These are phyloP conservation scores for Geranium rotundifolium DNA, from an alignment of 345 rosid species.

Conservation along the genomic window DNA sequence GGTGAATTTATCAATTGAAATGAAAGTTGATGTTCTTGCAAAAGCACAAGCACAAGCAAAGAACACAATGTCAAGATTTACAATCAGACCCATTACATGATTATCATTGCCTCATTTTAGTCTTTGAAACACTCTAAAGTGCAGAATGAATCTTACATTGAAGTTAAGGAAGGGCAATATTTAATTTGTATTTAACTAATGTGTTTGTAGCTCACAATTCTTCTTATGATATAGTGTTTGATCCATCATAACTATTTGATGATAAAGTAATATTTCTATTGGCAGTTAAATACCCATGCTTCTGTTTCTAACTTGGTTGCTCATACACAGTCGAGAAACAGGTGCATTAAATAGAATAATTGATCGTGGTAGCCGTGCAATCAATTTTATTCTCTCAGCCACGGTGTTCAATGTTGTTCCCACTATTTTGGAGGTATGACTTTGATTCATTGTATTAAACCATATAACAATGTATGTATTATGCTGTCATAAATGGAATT, in stretches of 20 bases:
- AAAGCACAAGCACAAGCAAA: too few species aligned
- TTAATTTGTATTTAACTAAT: too few species aligned
- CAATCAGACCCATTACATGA: not conserved
- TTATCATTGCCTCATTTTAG: not conserved
- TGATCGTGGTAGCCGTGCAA: conserved; percentile 99
- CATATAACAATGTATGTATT: not conserved
- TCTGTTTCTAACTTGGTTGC: conserved; percentile 14
- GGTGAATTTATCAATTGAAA: too few species aligned
- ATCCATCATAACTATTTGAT: not conserved
- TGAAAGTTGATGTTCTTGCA: too few species aligned
- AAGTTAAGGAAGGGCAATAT: not conserved
- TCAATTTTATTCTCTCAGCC: conserved; percentile 82
- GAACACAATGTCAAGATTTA: too few species aligned
- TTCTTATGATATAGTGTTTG: not conserved
- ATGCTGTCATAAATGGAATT: not conserved
- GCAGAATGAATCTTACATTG: not conserved
- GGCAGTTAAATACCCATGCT: conserved; percentile 1
- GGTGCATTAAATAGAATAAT: conserved; percentile 88
- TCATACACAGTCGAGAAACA: conserved; percentile 77
- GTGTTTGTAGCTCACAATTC: not conserved
- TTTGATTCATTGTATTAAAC: conserved; percentile 10
- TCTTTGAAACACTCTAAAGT: not conserved
- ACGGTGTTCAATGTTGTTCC: conserved; percentile 97
- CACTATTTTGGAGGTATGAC: conserved; percentile 76
- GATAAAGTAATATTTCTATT: not conserved